These are phyloP conservation scores for Hygrophila difformis DNA, from an alignment of 257 asterid genomes.

Conservation along the genomic window DNA sequence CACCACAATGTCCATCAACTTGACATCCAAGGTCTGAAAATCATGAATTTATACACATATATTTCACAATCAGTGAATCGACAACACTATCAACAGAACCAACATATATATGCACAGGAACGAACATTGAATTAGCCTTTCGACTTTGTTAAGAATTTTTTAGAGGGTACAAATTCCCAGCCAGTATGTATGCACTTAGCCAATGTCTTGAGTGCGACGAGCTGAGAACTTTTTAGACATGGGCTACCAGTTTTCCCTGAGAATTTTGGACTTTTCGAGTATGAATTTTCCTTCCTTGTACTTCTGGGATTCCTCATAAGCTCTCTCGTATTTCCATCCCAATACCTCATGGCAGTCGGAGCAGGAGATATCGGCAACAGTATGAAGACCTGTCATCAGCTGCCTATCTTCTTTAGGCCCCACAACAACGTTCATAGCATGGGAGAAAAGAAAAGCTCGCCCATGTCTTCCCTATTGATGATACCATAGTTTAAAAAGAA, in stretches of 20 bases:
- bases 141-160: background rate
- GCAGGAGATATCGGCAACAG: background rate
- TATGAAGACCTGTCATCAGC: background rate
- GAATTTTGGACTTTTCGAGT: background rate
- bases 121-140: too few species aligned
- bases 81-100: too few species aligned
- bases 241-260: background rate
- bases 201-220: background rate
- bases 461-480: background rate
- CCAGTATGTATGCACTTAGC: background rate
- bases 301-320: background rate
- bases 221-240: background rate
- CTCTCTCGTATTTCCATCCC: background rate
- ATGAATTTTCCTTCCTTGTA: background rate
- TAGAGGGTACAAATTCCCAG: too few species aligned
- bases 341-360: background rate
- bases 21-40: too few species aligned
- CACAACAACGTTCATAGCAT: background rate
- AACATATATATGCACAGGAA: too few species aligned
- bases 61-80: too few species aligned
- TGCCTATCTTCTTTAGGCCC: background rate
- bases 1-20: too few species aligned
- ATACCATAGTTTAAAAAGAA: background rate
- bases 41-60: too few species aligned
- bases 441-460: background rate